Evolutionary conservation across 176 grass and related monocot genomes (phyloP).

Genomic region (Rhipidocladum racemiflorum): DNA sequence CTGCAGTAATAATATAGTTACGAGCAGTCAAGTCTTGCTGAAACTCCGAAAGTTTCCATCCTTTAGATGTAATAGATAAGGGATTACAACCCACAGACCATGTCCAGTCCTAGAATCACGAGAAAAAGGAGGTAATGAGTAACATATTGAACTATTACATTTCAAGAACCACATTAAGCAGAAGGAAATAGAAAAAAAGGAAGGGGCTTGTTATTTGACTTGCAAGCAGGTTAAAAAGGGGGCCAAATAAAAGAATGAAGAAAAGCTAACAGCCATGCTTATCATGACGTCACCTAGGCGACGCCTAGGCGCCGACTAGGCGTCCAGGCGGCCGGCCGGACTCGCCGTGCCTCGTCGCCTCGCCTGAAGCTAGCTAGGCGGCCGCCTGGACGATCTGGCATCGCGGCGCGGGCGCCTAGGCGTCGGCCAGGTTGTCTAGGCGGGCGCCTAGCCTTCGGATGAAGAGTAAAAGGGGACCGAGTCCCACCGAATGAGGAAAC

Average conservation of each 20-base stretch:
- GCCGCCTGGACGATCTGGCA: too few relatives aligned
- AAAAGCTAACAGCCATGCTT: too few relatives aligned
- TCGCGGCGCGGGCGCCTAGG: too few relatives aligned
- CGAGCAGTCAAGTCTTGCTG: slow-evolving; percentile 76
- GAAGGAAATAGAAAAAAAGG: not conserved
- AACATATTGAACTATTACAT: slow-evolving; percentile 1
- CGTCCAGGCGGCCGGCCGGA: too few relatives aligned
- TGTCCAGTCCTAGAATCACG: slow-evolving; percentile 68
- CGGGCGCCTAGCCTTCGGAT: too few relatives aligned
- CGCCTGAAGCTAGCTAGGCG: too few relatives aligned
- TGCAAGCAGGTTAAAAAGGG: slow-evolving; percentile 3
- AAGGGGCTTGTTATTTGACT: not conserved
- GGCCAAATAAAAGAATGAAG: not conserved
- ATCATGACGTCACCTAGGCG: too few relatives aligned
- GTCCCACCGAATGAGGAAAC: too few relatives aligned
- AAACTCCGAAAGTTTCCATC: slow-evolving; percentile 71
- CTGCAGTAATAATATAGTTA: slow-evolving; percentile 81
- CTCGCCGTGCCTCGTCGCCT: too few relatives aligned
- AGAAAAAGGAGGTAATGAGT: slow-evolving; percentile 8
- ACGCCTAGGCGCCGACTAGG: too few relatives aligned
- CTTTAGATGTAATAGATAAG: slow-evolving; percentile 72
- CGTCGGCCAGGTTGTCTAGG: too few relatives aligned
- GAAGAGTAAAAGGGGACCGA: too few relatives aligned
- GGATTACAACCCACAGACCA: slow-evolving; percentile 98
- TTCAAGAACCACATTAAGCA: not conserved